Base-by-base conservation (phyloP, 371 early-diverging fungal genomes). In the Haplosporangium sp. region DNA sequence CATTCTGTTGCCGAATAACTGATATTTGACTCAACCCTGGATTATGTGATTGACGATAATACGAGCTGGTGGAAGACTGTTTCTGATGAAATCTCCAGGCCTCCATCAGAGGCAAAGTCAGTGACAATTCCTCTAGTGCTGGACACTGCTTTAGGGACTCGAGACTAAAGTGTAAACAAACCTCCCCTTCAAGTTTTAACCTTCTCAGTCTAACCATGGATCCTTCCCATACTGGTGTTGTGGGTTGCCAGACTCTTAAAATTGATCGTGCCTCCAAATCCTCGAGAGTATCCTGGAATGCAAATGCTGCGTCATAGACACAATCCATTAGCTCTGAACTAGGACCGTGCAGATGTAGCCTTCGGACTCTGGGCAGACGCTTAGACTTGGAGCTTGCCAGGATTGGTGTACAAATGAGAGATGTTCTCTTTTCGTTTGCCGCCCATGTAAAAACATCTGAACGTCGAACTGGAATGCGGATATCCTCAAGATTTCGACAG, bases 361-460 rank as follows among this genome's bases (percentile, higher is more conserved):
- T 58, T 19, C 60, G 48, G 63, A 79, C 68, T 2, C 35, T 17
- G 8, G 74, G 74, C 10, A 79, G 39, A 0, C 35, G 61, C 58
- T 74, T 79, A 5, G 74, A 57, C n/a, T 53, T 62, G 15, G 69
- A 58, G 15, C 56, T 62, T 19, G 67, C 62, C 48, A 79, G 45
- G 59, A 79, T 79, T 0, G 81, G 81, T 1, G 68, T 48, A 55
- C 65, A 71, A 65, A 79, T 79, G 42, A 74, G n/a, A 4, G 74
- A 48, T 2, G 65, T 39, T 15, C 55, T 65, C 58, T 79, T 79
- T 38, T 74, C 74, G 1, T 17, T 17, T 4, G 57, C 57, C 0
- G 81, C 81, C 81, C 81, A 79, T 6, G 20, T 15, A 65, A 74
- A 79, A 27, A 71, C 68, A 19, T 74, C 71, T 2, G 65, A 55